Conservation (phyloP, 2,329 filamentous ascomycete species). For the Botrytis deweyae region DNA sequence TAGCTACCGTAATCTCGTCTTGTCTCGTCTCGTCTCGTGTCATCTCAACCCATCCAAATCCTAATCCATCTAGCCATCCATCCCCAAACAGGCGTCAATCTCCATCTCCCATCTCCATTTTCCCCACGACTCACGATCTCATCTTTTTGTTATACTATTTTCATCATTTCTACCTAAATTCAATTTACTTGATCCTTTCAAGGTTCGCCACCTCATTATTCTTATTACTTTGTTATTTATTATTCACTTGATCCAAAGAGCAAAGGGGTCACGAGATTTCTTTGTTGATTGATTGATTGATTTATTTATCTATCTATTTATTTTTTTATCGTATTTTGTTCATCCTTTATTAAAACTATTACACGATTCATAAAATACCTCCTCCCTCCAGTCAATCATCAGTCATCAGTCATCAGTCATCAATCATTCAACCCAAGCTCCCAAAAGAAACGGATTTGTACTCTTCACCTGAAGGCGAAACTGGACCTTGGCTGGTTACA, state of each 20-base stretch:
- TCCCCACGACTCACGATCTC: constrained; percentile 1
- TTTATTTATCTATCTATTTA: not conserved
- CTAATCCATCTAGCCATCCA: not conserved
- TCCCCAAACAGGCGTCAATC: not conserved
- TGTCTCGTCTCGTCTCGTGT: not conserved
- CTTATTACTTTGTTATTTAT: not conserved
- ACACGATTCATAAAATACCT: too few relatives aligned
- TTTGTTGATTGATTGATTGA: not conserved
- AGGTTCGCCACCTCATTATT: not conserved
- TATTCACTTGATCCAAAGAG: not conserved
- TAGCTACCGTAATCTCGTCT: not conserved
- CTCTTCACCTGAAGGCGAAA: not conserved
- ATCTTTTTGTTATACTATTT: not conserved
- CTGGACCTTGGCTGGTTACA: not conserved
- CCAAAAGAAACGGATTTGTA: not conserved
- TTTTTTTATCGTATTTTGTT: not conserved
- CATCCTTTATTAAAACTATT: too few relatives aligned
- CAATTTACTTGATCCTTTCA: not conserved
- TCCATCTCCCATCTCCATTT: not conserved
- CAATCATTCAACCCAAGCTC: not conserved
- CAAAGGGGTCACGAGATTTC: not conserved
- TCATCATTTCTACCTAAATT: constrained; percentile 17
- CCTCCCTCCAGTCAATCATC: not conserved
- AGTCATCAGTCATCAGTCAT: not conserved
- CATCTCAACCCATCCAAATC: not conserved